Conservation (phyloP, 768 basidiomycete species). For the Boletus barrowsii region DNA sequence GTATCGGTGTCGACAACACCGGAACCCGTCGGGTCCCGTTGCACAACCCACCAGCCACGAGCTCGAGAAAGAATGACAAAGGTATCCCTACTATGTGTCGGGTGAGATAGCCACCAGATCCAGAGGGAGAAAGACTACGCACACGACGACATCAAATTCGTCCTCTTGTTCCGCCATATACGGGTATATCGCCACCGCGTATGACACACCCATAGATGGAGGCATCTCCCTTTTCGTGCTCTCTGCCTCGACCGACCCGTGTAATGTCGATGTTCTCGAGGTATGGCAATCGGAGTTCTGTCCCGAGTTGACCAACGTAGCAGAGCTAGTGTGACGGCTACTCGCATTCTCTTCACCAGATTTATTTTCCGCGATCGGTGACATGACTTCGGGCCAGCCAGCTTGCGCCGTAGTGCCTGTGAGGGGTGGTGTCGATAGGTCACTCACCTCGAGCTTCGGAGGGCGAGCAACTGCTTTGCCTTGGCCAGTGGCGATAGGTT, state of each 20-base stretch:
- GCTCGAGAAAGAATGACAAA: conserved; percentile 91
- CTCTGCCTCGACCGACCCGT: conserved; percentile 32
- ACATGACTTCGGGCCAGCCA: conserved; percentile 74
- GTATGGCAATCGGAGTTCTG: conserved; percentile 27
- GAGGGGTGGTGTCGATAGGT: conserved; percentile 49
- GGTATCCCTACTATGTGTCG: conserved; percentile 69
- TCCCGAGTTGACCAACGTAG: conserved; percentile 33
- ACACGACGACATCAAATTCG: conserved; percentile 98
- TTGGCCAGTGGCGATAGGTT: conserved; percentile 28
- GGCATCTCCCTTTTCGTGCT: conserved; percentile 42
- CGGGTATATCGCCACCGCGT: conserved; percentile 97
- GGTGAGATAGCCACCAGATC: conserved; percentile 1
- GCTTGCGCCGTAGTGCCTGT: conserved; percentile 65
- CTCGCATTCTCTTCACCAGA: conserved; percentile 41
- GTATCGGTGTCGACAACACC: conserved; percentile 76
- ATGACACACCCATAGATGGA: conserved; percentile 63
- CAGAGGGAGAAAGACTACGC: conserved; percentile 33
- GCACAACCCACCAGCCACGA: conserved; percentile 99
- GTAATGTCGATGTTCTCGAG: conserved; percentile 13
- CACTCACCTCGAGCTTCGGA: conserved; percentile 68
- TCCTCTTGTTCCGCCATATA: conserved; percentile 99
- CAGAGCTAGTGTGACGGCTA: conserved; percentile 36
- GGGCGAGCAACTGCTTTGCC: conserved; percentile 49
- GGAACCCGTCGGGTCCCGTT: conserved; percentile 84
- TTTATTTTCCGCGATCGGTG: conserved; percentile 52